Evolutionary conservation across 768 basidiomycete genomes (phyloP), one percentile per base, ranked within the genome.

Genomic region (Mycena floridula): DNA sequence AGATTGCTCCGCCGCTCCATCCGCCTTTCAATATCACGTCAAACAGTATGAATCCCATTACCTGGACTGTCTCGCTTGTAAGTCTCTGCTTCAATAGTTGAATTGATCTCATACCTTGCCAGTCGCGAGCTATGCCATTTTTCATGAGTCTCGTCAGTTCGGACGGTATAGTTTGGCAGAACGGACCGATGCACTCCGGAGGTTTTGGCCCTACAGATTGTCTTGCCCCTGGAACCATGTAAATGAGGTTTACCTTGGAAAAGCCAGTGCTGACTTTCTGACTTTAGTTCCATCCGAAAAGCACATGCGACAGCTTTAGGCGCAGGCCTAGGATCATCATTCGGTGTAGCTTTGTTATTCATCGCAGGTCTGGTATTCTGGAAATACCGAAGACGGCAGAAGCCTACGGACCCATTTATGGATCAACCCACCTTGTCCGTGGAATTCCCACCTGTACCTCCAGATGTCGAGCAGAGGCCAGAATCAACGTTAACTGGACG

Each of bases 11-110:
- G 6, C 64, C 73, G 1, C 57, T 70, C 6, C 75, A 76, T 54
- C 74, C 77, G 0, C 74, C 76, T 5, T 67, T 63, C 44, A 77
- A 76, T 51, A 66, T 78, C 47, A 74, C 73, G 3, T 66, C 65
- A n/a, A 51, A 64, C 20, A 58, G 59, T 3, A 60, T 57, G 59
- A 54, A 53, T 44, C 48, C 64, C 1, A 68, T 72, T 37, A 46
- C 47, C 21, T 72, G 70, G 70, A 65, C 64, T 12, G 65, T 69
- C n/a, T 62, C 65, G 12, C 50, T 70, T 51, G 69, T 69, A 20
- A 38, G 58, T 32, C 20, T 50, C 18, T 9, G 11, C 7, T 20
- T 26, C 30, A 26, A 20, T 20, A 26, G 13, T 4, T 36, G 38
- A 24, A 7, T 4, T 30, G 24, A 23, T 40, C 11, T 16, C n/a